Base-by-base conservation (phyloP, 2,329 filamentous ascomycete species). In the Fusarium sp. region DNA sequence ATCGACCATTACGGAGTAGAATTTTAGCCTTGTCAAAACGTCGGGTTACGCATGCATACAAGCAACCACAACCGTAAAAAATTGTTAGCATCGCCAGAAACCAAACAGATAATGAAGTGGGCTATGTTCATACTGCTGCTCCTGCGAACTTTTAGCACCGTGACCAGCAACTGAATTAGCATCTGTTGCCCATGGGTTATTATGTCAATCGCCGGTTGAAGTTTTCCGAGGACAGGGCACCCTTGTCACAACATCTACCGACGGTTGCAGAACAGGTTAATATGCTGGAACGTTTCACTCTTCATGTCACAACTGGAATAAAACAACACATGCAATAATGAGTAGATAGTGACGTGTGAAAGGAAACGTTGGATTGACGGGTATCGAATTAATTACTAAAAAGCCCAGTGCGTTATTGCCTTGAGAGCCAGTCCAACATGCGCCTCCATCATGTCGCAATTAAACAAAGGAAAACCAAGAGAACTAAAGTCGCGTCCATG, bases 381-480 rank as follows among this genome's bases (percentile, higher is more conserved):
- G 71, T 73, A 73, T 73, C 71, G 71, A 72, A 70, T 69, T 71
- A 72, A 73, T 71, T 64, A 73, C 64, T 73, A 72, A 73, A 67
- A 73, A 70, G 69, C 66, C 65, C 71, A 72, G 37, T 69, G 67
- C 64, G 53, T 62, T 60, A 60, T 71, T 65, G 71, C 71, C 58
- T 67, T 73, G 57, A 63, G 57, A 67, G 69, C 62, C 69, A 69
- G 72, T 62, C 69, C 71, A 72, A 61, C 58, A 66, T 64, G 49
- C 69, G 45, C 65, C 71, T 67, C 65, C 71, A 62, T 65, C 46
- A 48, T 57, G 44, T 66, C 56, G 60, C 53, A 58, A 58, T 23
- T 47, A 48, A 65, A 65, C 56, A 72, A 69, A 71, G 48, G 54
- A 71, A 63, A 69, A 67, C 40, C 40, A 46, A 64, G 53, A 48